These are phyloP conservation scores for Hypsizygus marmoreus DNA, from an alignment of 768 basidiomycete species.

Conservation along the genomic window DNA sequence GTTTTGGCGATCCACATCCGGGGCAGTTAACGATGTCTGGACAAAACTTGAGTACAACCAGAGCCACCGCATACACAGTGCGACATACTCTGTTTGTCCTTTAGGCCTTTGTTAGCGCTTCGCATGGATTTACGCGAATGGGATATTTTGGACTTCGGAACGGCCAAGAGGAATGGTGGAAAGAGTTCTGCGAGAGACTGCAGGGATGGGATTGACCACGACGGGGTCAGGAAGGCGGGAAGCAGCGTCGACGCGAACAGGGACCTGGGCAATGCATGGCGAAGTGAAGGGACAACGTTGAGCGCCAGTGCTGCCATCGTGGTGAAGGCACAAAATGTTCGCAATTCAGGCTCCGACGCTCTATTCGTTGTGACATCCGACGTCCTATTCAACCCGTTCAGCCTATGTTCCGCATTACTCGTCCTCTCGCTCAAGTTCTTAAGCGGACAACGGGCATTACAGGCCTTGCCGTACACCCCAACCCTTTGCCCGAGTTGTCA, in stretches of 20 bases:
- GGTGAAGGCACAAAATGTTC: conserved; percentile 11
- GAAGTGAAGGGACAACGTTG: conserved; percentile 22
- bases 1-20: conserved; percentile 86
- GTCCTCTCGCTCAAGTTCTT: conserved; percentile 65
- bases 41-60: conserved; percentile 6
- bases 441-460: conserved; percentile 86
- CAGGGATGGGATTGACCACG: conserved; percentile 41
- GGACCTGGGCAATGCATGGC: conserved; percentile 9
- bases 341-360: conserved; percentile 43
- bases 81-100: conserved; percentile 85
- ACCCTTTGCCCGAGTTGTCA: conserved; percentile 79
- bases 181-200: conserved; percentile 67
- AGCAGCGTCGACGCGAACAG: conserved; percentile 19
- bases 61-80: conserved; percentile 2
- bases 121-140: conserved; percentile 97
- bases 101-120: conserved; percentile 89
- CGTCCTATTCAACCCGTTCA: no score
- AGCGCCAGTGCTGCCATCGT: conserved; percentile 38
- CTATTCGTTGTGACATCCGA: conserved; percentile 19
- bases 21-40: conserved; percentile 89
- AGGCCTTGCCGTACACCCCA: conserved; percentile 80
- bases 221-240: conserved; percentile 22
- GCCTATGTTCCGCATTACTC: conserved; percentile 84
- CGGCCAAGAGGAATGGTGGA: conserved; percentile 86
- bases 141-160: conserved; percentile 92